phyloP scores from a whole-genome alignment of 2,329 filamentous ascomycete species.

The Mycocentrospora acerina region DNA sequence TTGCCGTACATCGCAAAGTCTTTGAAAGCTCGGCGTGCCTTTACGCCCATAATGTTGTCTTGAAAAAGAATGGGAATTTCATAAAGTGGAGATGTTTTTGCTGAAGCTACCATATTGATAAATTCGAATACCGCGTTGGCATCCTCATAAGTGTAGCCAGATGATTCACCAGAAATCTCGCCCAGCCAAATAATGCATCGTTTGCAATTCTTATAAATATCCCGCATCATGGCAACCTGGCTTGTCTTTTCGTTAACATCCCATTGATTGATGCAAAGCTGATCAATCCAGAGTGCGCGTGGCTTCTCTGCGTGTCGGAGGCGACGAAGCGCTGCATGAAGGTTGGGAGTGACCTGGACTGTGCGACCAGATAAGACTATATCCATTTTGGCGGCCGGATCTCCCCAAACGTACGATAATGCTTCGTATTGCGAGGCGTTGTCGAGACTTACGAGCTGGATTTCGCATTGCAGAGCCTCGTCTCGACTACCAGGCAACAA shows the following conservation, averaged over 20 bases:
- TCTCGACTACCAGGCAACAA: conserved; percentile 6
- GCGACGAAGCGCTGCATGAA: conserved; percentile 14
- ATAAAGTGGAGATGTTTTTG: not conserved
- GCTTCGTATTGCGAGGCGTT: conserved; percentile 12
- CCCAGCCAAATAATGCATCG: conserved; percentile 28
- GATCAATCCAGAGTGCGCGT: conserved; percentile 27
- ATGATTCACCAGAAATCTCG: conserved; percentile 8
- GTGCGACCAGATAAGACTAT: conserved; percentile 9
- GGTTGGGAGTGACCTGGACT: conserved; percentile 15
- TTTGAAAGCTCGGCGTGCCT: conserved; percentile 12
- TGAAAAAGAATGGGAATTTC: conserved; percentile 9
- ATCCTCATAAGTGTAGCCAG: not conserved
- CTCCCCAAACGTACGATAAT: conserved; percentile 26
- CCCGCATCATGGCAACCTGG: conserved; percentile 29
- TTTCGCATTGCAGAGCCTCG: conserved; percentile 6
- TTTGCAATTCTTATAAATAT: conserved; percentile 23
- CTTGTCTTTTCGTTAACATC: conserved; percentile 20
- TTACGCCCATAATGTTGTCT: not conserved
- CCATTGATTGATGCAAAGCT: conserved; percentile 33
- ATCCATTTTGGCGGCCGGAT: conserved; percentile 1
- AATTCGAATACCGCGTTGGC: conserved; percentile 16
- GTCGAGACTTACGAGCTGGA: conserved; percentile 6
- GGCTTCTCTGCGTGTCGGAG: conserved; percentile 10
- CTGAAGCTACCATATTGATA: conserved; percentile 6
- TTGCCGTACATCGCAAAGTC: conserved; percentile 20